phyloP scores from a whole-genome alignment of 2,329 filamentous ascomycete species.

The Xylaria arbuscula region DNA sequence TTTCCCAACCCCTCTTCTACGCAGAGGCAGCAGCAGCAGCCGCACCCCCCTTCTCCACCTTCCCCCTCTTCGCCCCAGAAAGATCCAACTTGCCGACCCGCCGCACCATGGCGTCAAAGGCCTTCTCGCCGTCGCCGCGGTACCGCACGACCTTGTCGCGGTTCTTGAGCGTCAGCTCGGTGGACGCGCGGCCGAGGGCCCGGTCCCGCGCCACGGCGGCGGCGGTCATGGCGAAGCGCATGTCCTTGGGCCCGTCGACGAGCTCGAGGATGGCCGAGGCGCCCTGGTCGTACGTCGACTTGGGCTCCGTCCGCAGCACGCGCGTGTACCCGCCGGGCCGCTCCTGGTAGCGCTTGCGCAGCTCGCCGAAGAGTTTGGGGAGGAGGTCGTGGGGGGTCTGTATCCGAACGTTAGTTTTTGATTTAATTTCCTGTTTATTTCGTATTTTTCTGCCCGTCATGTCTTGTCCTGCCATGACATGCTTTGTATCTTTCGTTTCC shows the following conservation, averaged over 20 bases:
- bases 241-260: constrained; percentile 92
- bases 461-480: background rate
- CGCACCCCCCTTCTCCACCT: background rate
- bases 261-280: constrained; percentile 92
- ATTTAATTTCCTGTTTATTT: background rate
- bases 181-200: constrained; percentile 66
- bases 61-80: constrained; percentile 39
- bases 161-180: constrained; percentile 80
- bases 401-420: constrained; percentile 7
- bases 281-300: constrained; percentile 85
- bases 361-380: constrained; percentile 87
- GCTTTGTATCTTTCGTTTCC: background rate
- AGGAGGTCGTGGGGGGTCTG: constrained; percentile 77
- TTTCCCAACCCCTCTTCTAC: background rate
- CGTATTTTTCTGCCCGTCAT: background rate
- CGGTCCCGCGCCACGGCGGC: constrained; percentile 78
- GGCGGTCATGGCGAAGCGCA: constrained; percentile 94
- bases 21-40: background rate
- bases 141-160: constrained; percentile 84
- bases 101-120: constrained; percentile 73
- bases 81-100: constrained; percentile 53
- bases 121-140: constrained; percentile 71
- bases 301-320: constrained; percentile 89
- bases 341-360: constrained; percentile 80
- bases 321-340: constrained; percentile 95